A percentile compares a stretch with the other conserved stretches of the same genome.
phyloP scores from a whole-genome alignment of 108 stramenopile genomes.

The Hondaea fermentalgiana region DNA sequence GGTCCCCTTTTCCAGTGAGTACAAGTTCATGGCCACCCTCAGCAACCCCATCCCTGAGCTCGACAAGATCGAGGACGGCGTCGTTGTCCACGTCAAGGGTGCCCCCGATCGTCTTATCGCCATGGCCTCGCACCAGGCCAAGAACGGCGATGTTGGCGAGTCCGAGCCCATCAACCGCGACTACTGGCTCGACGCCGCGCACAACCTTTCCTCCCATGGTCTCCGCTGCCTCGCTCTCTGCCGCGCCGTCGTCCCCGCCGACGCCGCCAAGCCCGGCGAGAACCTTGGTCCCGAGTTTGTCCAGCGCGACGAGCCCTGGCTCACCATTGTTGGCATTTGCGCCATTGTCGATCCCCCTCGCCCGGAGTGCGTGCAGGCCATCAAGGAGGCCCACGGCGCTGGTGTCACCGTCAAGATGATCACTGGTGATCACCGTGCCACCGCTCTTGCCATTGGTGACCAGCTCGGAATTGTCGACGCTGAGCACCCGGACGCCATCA shows the following conservation, averaged over 20 bases:
- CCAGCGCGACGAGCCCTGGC: conserved; percentile 50
- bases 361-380: conserved; percentile 65
- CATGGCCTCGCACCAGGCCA: conserved; percentile 29
- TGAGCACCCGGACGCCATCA: conserved; percentile 21
- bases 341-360: conserved; percentile 88
- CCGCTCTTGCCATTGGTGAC: conserved; percentile 79
- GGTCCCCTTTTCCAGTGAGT: conserved; percentile 80
- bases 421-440: conserved; percentile 89
- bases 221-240: conserved; percentile 64
- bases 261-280: background rate
- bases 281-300: conserved; percentile 41
- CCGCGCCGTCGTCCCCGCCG: conserved; percentile 7
- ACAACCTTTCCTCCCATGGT: conserved; percentile 67
- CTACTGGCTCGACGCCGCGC: conserved; percentile 27
- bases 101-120: conserved; percentile 77
- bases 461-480: conserved; percentile 65
- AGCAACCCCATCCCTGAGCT: conserved; percentile 15
- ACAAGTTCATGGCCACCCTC: conserved; percentile 77
- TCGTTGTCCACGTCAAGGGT: conserved; percentile 81
- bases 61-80: conserved; percentile 40
- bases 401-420: conserved; percentile 89
- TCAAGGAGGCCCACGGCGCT: conserved; percentile 60
- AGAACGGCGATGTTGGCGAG: background rate
- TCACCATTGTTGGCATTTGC: conserved; percentile 77
- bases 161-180: conserved; percentile 50